Conservation (phyloP, 2,329 filamentous ascomycete genomes). For the Truncatella angustata region DNA sequence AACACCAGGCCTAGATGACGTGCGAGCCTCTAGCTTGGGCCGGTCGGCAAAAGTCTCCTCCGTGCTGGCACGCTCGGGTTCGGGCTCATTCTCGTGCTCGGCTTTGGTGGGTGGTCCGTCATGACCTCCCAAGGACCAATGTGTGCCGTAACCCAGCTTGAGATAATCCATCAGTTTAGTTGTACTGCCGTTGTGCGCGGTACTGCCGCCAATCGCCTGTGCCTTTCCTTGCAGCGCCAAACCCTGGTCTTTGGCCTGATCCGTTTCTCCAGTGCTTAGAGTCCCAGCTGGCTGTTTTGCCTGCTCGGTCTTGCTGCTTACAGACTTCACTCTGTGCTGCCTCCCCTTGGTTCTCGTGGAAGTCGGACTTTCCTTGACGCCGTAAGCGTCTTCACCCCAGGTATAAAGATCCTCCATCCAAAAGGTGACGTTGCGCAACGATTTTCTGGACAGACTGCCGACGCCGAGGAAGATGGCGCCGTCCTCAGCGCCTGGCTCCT, state of each 20-base stretch:
- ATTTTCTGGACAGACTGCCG: constrained; percentile 68
- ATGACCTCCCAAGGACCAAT: constrained; percentile 52
- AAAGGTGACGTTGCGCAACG: constrained; percentile 69
- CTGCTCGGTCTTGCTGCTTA: constrained; percentile 10
- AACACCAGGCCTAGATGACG: constrained; percentile 10
- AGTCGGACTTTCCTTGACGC: constrained; percentile 74
- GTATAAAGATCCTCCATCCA: constrained; percentile 90
- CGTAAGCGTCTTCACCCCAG: constrained; percentile 82
- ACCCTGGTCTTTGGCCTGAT: constrained; percentile 8
- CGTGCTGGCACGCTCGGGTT: constrained; percentile 13
- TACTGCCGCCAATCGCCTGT: constrained; percentile 15
- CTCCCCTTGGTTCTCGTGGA: constrained; percentile 56
- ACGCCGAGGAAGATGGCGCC: constrained; percentile 84
- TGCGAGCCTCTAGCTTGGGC: constrained; percentile 1
- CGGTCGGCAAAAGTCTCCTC: constrained; percentile 12
- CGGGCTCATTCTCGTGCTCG: too few relatives aligned
- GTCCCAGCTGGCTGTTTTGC: constrained; percentile 6
- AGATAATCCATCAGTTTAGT: constrained; percentile 62
- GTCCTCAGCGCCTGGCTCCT: constrained; percentile 68
- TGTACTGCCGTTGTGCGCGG: constrained; percentile 37
- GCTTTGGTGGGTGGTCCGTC: too few relatives aligned
- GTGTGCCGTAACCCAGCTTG: constrained; percentile 66
- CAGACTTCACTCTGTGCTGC: constrained; percentile 32
- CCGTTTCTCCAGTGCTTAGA: constrained; percentile 4
- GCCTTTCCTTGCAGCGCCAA: constrained; percentile 6